phyloP scores from a whole-genome alignment of 352 stramenopile species.

The Pseudoperonospora humuli region DNA sequence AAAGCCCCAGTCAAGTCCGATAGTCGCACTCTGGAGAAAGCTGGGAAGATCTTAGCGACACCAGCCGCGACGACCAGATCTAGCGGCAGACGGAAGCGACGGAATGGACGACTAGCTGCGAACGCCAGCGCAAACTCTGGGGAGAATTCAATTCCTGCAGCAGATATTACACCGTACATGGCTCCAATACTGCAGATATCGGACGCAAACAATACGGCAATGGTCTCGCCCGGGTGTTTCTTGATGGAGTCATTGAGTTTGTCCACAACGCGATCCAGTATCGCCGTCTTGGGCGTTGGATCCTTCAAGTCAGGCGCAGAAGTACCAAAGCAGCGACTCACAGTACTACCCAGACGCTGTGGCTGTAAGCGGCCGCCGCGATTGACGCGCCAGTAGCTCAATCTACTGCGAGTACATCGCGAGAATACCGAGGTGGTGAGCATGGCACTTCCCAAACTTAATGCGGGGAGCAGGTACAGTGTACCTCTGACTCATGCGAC shows the following conservation, averaged over 20 bases:
- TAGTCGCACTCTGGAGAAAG: conserved; percentile 59
- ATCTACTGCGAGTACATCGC: not conserved
- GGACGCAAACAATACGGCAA: conserved; percentile 69
- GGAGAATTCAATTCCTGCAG: conserved; percentile 63
- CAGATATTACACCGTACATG: conserved; percentile 65
- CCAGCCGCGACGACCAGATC: conserved; percentile 59
- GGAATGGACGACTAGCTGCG: conserved; percentile 73
- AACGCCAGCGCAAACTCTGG: conserved; percentile 84
- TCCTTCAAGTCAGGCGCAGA: conserved; percentile 4
- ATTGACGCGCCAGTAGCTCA: not conserved
- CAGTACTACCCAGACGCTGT: not conserved
- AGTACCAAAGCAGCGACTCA: conserved; percentile 1
- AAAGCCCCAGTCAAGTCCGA: conserved; percentile 54
- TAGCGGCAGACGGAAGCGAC: conserved; percentile 66
- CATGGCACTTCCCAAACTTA: not conserved
- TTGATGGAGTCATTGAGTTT: conserved; percentile 76
- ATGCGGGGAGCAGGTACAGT: not conserved
- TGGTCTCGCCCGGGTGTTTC: conserved; percentile 60
- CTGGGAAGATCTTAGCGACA: conserved; percentile 66
- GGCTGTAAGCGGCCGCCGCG: not conserved
- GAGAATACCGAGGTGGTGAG: conserved; percentile 2
- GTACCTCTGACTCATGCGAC: not conserved
- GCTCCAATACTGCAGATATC: conserved; percentile 76
- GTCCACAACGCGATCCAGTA: conserved; percentile 62
- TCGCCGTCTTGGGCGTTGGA: conserved; percentile 4